These are phyloP conservation scores for Sanguinoderma infundibulare DNA, from an alignment of 1,284 basidiomycete genomes.

Conservation along the genomic window DNA sequence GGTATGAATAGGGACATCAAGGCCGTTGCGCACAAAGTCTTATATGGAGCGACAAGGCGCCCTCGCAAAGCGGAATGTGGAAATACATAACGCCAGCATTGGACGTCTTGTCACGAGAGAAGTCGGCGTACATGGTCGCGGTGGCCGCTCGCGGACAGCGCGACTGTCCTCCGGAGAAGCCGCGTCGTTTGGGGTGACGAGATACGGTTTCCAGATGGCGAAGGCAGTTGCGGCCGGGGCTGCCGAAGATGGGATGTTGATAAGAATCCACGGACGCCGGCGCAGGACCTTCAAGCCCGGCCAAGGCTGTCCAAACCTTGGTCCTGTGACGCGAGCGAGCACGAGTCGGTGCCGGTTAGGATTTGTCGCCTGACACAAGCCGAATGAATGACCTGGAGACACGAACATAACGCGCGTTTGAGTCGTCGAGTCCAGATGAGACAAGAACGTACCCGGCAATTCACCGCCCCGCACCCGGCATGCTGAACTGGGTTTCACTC, in stretches of 20 bases:
- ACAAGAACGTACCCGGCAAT: constrained; percentile 17
- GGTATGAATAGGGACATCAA: constrained; percentile 14
- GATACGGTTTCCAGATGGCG: constrained; percentile 25
- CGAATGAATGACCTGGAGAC: constrained; percentile 1
- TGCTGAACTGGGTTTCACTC: constrained; percentile 2
- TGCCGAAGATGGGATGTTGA: constrained; percentile 22
- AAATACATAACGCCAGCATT: constrained; percentile 18
- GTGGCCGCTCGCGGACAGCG: constrained; percentile 15
- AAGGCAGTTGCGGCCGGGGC: constrained; percentile 6
- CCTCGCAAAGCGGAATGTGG: constrained; percentile 11
- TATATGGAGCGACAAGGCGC: constrained; percentile 17
- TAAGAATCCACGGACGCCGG: constrained; percentile 21
- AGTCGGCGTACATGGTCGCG: constrained; percentile 11
- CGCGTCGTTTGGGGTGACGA: constrained; percentile 15
- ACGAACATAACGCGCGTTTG: constrained; percentile 1
- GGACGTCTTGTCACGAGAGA: constrained; percentile 22
- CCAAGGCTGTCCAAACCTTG: constrained; percentile 10
- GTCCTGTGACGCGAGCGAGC: constrained; percentile 19
- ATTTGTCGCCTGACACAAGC: constrained; percentile 19
- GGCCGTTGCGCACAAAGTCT: constrained; percentile 11
- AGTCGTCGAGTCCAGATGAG: neutral
- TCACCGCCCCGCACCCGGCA: constrained; percentile 8
- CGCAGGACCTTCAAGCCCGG: constrained; percentile 17
- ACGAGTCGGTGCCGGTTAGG: constrained; percentile 5
- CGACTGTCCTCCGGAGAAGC: constrained; percentile 10